These are phyloP conservation scores for Pythium aristosporum DNA, from an alignment of 352 stramenopile species.

Conservation along the genomic window DNA sequence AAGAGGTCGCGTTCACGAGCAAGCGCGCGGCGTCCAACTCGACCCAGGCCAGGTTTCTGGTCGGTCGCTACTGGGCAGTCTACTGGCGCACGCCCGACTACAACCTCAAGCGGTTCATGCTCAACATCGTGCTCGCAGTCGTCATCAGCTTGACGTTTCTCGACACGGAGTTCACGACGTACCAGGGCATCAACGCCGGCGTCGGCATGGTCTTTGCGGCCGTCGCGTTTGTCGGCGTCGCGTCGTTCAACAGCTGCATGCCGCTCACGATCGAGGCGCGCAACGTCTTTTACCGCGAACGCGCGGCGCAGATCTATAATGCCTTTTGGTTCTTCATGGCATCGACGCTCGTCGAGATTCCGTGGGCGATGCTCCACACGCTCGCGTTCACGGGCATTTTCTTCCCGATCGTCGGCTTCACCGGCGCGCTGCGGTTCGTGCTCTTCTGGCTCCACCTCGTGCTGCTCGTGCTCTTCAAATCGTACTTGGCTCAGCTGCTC, in stretches of 20 bases:
- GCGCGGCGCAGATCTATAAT: conserved; percentile 77
- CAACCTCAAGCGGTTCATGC: conserved; percentile 50
- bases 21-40: conserved; percentile 22
- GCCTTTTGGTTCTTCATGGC: conserved; percentile 55
- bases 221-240: conserved; percentile 64
- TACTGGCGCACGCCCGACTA: conserved; percentile 78
- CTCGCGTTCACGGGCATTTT: conserved; percentile 61
- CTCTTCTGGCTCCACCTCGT: conserved; percentile 68
- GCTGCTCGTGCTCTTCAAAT: conserved; percentile 56
- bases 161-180: conserved; percentile 25
- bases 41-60: conserved; percentile 10
- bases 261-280: conserved; percentile 78
- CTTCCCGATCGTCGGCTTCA: conserved; percentile 70
- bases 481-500: conserved; percentile 79
- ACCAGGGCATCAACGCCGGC: conserved; percentile 25
- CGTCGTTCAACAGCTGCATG: conserved; percentile 66
- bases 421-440: conserved; percentile 33
- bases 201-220: conserved; percentile 58
- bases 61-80: conserved; percentile 36
- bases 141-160: conserved; percentile 44
- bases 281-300: conserved; percentile 81
- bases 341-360: conserved; percentile 70
- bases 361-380: conserved; percentile 37
- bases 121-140: conserved; percentile 31
- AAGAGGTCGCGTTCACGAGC: conserved; percentile 20